Evolutionary conservation across 2,329 filamentous ascomycete species (phyloP), one percentile per base, ranked within the genome.

Genomic region (Boeremia exigua): DNA sequence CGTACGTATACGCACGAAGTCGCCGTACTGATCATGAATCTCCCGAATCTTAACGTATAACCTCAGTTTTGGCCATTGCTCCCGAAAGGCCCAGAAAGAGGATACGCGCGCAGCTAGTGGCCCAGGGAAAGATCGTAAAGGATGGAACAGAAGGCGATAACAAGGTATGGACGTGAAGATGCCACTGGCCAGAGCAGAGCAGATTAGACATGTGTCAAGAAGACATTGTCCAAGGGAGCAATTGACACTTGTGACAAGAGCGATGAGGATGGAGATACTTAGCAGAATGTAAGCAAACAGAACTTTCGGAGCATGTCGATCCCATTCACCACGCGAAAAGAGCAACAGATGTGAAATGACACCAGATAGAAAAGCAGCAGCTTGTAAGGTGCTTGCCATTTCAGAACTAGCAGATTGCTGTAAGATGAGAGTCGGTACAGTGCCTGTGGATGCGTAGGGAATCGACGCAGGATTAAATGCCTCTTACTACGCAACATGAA

Each of bases 1-100:
- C 50, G 37, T 58, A 67, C 64, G 50, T 15, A 60, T 67, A 15
- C 66, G 52, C 6, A 69, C 58, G 34, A 60, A 65, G 44, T 66
- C 59, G 0, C 61, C 61, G 50, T 66, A 63, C 15, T 54, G 27
- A 11, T 56, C 34, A 11, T 65, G 62, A 6, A 66, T 6, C 7
- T 47, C 43, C 39, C 54, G 56, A 6, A 57, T 23, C 30, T 65
- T 54, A 14, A 54, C 19, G n/a, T 63, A 61, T 11, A 57, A 42
- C 19, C 33, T 56, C 25, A 64, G 28, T 42, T 60, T 48, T n/a
- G 45, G 56, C 12, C 60, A 60, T 14, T 44, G 54, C 28, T 61
- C 34, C 27, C 55, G 49, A 15, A 63, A 25, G 0, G 51, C 38
- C 63, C 63, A 68, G 29, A 60, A 61, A 19, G 61, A 56, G 7